phyloP scores from a whole-genome alignment of 179 eudicot genomes.

The Corrigiola litoralis region DNA sequence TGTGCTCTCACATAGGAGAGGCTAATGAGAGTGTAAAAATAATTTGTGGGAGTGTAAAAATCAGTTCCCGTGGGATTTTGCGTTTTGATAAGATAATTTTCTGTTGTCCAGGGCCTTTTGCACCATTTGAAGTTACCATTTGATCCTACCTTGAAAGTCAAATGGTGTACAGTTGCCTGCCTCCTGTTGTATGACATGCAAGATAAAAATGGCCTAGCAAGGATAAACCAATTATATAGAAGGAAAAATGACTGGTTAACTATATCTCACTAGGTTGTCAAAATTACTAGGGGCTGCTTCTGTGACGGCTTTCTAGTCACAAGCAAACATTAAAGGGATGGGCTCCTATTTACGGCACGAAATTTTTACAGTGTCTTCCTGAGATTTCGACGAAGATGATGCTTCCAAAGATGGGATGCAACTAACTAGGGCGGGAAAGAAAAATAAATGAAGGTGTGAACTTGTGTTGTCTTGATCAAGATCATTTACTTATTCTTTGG shows the following conservation, averaged over 20 bases:
- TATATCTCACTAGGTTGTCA: conserved; percentile 9
- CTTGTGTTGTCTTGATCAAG: neutral
- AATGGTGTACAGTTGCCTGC: neutral
- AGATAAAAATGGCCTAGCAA: neutral
- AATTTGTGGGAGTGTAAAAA: too few species aligned
- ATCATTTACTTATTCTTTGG: neutral
- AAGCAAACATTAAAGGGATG: neutral
- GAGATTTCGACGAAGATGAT: neutral
- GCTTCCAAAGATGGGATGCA: conserved; percentile 1
- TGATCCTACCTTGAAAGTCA: neutral
- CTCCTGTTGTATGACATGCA: neutral
- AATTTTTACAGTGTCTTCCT: conserved; percentile 5
- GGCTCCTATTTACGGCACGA: conserved; percentile 16
- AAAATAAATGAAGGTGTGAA: neutral
- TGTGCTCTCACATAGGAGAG: too few species aligned
- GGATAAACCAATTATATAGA: neutral
- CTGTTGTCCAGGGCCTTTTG: too few species aligned
- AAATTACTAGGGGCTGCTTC: conserved; percentile 19
- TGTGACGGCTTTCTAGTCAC: conserved; percentile 8
- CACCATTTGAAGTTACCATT: neutral
- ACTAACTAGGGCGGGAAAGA: neutral
- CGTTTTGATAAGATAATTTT: too few species aligned
- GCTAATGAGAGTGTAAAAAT: too few species aligned
- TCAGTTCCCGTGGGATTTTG: too few species aligned
- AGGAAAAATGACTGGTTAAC: neutral